Percentiles rank a stretch among this genome's conserved stretches.
phyloP scores from a whole-genome alignment of 2,329 filamentous ascomycete species.

The Kalaharituber pfeilii region DNA sequence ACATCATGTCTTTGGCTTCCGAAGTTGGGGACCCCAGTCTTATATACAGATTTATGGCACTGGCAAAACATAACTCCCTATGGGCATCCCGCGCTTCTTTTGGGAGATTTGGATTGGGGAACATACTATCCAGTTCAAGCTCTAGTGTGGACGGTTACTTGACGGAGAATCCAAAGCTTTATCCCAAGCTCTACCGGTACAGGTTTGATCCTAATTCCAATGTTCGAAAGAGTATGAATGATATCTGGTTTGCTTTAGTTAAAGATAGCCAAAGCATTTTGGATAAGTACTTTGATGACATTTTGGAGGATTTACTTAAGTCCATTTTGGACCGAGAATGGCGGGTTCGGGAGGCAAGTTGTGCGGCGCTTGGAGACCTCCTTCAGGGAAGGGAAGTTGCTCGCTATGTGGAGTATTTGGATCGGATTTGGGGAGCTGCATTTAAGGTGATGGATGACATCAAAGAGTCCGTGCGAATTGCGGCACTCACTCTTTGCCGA shows the following conservation, averaged over 20 bases:
- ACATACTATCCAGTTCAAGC: conserved; percentile 70
- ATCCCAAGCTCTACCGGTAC: conserved; percentile 87
- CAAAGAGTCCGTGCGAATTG: conserved; percentile 69
- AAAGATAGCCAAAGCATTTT: conserved; percentile 66
- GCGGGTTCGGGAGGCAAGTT: conserved; percentile 83
- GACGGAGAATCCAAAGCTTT: conserved; percentile 73
- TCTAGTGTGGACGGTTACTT: conserved; percentile 44
- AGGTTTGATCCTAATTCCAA: conserved; percentile 88
- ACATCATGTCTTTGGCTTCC: conserved; percentile 78
- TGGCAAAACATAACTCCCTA: conserved; percentile 87
- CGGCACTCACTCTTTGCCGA: conserved; percentile 67
- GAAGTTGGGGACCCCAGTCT: conserved; percentile 90
- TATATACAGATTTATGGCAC: conserved; percentile 97
- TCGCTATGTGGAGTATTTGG: conserved; percentile 69
- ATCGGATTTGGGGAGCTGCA: conserved; percentile 66
- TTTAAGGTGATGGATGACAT: conserved; percentile 93
- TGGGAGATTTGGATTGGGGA: conserved; percentile 81
- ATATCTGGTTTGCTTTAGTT: conserved; percentile 92
- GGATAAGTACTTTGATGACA: conserved; percentile 67
- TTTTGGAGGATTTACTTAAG: conserved; percentile 70
- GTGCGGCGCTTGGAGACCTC: conserved; percentile 72
- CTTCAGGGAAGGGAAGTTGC: conserved; percentile 51
- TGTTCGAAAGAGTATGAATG: conserved; percentile 87
- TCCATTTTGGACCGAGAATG: conserved; percentile 83
- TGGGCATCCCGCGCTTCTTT: conserved; percentile 97